Evolutionary conservation across 805 yeast species (phyloP), one percentile per base, ranked within the genome.

Genomic region (Naumovozyma baii): DNA sequence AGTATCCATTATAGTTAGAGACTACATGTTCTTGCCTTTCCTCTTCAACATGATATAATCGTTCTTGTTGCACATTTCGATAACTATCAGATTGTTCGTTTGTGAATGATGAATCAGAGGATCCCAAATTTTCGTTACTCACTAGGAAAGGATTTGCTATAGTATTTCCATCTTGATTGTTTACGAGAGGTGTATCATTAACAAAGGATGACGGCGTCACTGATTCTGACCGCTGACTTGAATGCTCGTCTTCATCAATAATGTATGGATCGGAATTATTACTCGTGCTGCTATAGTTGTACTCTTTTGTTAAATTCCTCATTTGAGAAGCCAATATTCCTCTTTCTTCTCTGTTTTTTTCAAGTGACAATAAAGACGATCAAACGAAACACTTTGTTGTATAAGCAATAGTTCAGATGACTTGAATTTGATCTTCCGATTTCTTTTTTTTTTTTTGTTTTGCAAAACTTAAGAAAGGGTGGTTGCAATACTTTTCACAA

Each of bases 271-370:
- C 17, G 18, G 33, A 31, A 31, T 5, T n/a, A 7, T 22, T 22
- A 10, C 26, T 22, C 10, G 26, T 22, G 26, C 26, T 22, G 26
- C 26, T 22, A 10, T 22, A 22, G 10, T 10, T 22, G 26, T 22
- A 22, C 26, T 22, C 26, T 10, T 22, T 22, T 10, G 26, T 22
- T 10, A 22, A 22, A 22, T 22, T 22, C 26, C 26, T 22, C 26
- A 22, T 22, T 22, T n/a, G n/a, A n/a, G n/a, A n/a, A n/a, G 33
- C 18, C 19, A 31, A 16, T n/a, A 16, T 18, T 16, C 33, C 18
- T 31, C 33, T 31, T 9, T 68, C 53, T 85, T 86, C 5, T 92
- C 88, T 15, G 46, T 43, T 3, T 25, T 75, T 72, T 30, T 57
- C 53, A 36, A 66, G n/a, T n/a, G n/a, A n/a, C n/a, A n/a, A n/a